Evolutionary conservation across 2,329 filamentous ascomycete species (phyloP), one percentile per base, ranked within the genome.

Genomic region (Neophaeococcomyces aloes): DNA sequence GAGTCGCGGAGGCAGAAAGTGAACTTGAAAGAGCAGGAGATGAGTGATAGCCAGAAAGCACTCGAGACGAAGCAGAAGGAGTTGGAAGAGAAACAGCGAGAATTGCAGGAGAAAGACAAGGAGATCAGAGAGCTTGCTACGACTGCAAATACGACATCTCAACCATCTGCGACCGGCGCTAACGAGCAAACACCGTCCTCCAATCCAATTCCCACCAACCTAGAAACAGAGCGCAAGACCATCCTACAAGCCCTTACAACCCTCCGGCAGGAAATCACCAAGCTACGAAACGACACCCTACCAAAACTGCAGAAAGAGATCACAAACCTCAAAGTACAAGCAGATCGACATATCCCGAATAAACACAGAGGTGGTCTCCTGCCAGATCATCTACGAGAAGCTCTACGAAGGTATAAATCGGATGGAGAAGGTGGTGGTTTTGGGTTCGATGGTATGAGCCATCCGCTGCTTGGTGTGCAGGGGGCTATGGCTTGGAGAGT

Each of bases 321-420:
- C 42, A 47, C 44, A 17, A 39, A 46, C 15, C 29, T 51, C 31
- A 59, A 52, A 41, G 56, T 53, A 7, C 57, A 61, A 42, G 62
- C 63, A 45, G 60, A 61, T 29, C 46, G 48, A 18, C 53, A 55
- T 40, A 52, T 55, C 23, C 51, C 53, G 1, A 70, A 70, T 44
- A 67, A 67, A 0, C 67, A 70, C 48, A 64, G 63, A 10, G 67
- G 66, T 2, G 68, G 68, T 34, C 58, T 72, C 23, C 57, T 71
- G 10, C 69, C 69, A 3, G 59, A 67, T 33, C 69, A 72, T 53
- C 52, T 72, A n/a, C 63, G 69, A 32, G 69, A 72, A 50, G 69
- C 69, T 3, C 51, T 70, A 17, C 60, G 69, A 39, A 61, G 69
- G 38, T 68, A 68, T 46, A 70, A 68, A 53, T 63, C 64, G n/a